Evolutionary conservation across 2,329 filamentous ascomycete species (phyloP), one percentile per base, ranked within the genome.

Genomic region (Arthrobotrys megalospora): DNA sequence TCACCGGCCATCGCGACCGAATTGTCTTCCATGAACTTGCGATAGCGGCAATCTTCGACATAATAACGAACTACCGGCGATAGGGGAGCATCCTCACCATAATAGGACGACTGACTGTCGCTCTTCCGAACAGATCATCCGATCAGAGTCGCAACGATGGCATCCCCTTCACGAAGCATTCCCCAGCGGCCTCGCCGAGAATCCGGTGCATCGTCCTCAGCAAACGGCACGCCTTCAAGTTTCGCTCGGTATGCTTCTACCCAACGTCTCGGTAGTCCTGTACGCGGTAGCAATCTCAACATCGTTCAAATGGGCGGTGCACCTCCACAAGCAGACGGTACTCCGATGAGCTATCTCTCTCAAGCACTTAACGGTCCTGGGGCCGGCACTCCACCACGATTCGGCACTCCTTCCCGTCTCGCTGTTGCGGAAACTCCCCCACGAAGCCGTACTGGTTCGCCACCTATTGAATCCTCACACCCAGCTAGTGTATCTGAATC

Each of bases 401-500:
- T 91, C 80, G 91, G 91, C 60, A 92, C 90, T 1, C 90, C 90
- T 63, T 88, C 90, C 8, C 86, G 86, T 34, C 85, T 80, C 41
- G 71, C 67, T 38, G 41, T 45, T 6, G 80, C 76, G 10, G 80
- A 79, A 50, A 79, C 76, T 16, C 50, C 84, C 84, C 48, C 83
- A 82, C 73, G 84, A 82, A 11, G 87, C 87, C 19, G 86, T 87
- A 34, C 85, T 87, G 14, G 83, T 85, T 81, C 85, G 11, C 70
- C 60, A 84, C 87, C 71, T 82, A 87, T 79, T 82, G 87, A 76
- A 83, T 85, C 79, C 84, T 84, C 50, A 85, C 85, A 24, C 84
- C 86, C 79, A 86, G 88, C 90, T 2, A 89, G 90, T 28, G 92
- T 91, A 82, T 96, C 96, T 84, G 95, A 94, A 66, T 97, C 94